Base-by-base conservation (phyloP, 495 filamentous ascomycete species). In the Patellaria atrata region DNA sequence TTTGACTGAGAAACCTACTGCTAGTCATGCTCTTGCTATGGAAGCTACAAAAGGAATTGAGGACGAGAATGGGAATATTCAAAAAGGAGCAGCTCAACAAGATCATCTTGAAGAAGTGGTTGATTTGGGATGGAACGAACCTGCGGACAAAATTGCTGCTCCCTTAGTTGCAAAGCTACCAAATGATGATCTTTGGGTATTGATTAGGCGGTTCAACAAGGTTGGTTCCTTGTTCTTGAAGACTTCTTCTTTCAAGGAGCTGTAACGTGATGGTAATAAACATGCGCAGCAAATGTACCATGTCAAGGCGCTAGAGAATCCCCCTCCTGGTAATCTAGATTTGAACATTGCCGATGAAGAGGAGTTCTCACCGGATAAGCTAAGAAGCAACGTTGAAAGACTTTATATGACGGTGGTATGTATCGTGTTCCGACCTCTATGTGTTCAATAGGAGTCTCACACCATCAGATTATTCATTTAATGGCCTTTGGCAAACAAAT, bases 131-230 rank as follows among this genome's bases (percentile, higher is more conserved):
- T 92, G 82, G 82, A 70, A 71, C 45, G 67, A 76, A 30, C 54
- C 62, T 38, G 60, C 69, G 11, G 48, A 73, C 5, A 51, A 70
- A 0, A 66, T 82, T 12, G 60, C 73, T 1, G 59, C 57, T 6
- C 73, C 74, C 0, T 50, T 92, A 3, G 71, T 89, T 14, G 78
- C 71, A 2, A 79, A 79, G 0, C 50, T 92, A 28, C 62, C 61
- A n/a, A 89, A 91, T 53, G 81, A 92, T 30, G 77, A 89, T 48
- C 57, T 93, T 3, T 93, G 82, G 79, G 57, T 79, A 41, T 59
- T 89, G 14, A 61, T 86, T 33, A 68, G 83, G 24, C 65, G 84
- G 1, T 93, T 92, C 47, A 79, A 93, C 50, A 87, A 89, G 68
- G 80, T 77, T 55, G 15, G 53, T 27, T n/a, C n/a, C n/a, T n/a